Conservation (phyloP, 169 alveolate species). For the Babesia ovata region DNA sequence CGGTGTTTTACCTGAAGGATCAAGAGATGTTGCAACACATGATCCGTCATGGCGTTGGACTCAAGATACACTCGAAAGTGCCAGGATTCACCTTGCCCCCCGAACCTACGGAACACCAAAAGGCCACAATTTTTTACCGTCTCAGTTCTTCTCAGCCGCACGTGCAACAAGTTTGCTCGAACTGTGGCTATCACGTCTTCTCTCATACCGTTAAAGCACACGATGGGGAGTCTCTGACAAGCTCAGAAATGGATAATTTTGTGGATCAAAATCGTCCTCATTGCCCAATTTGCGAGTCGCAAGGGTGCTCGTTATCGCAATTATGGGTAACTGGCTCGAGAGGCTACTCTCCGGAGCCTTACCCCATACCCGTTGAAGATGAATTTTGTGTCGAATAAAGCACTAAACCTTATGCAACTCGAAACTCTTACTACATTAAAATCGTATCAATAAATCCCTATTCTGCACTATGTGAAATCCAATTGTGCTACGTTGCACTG, state of each 20-base stretch:
- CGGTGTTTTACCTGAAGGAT: slow-evolving; percentile 33
- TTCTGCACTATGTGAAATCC: not conserved
- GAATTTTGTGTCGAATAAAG: slow-evolving; percentile 13
- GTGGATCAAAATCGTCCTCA: not conserved
- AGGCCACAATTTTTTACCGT: slow-evolving; percentile 25
- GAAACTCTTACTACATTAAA: not conserved
- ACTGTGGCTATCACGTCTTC: slow-evolving; percentile 40
- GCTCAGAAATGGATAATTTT: slow-evolving; percentile 18
- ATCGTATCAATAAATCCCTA: not conserved
- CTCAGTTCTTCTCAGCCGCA: slow-evolving; percentile 49
- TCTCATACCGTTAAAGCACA: slow-evolving; percentile 28
- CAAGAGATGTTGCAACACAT: slow-evolving; percentile 42
- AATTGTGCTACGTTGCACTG: slow-evolving; percentile 4
- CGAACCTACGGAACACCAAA: slow-evolving; percentile 38
- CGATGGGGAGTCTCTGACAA: slow-evolving; percentile 24
- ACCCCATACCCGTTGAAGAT: slow-evolving; percentile 47
- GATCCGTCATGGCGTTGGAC: slow-evolving; percentile 27
- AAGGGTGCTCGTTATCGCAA: not conserved
- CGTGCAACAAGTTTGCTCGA: slow-evolving; percentile 19
- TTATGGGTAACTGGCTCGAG: slow-evolving; percentile 49
- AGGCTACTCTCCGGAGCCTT: slow-evolving; percentile 47
- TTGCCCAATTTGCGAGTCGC: slow-evolving; percentile 28
- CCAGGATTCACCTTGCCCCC: slow-evolving; percentile 35
- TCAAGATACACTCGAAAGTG: slow-evolving; percentile 38
- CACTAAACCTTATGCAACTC: not conserved